A percentile compares a stretch with the other conserved stretches of the same genome.
phyloP scores from a whole-genome alignment of 805 yeast species.

The Lipomyces sp. region DNA sequence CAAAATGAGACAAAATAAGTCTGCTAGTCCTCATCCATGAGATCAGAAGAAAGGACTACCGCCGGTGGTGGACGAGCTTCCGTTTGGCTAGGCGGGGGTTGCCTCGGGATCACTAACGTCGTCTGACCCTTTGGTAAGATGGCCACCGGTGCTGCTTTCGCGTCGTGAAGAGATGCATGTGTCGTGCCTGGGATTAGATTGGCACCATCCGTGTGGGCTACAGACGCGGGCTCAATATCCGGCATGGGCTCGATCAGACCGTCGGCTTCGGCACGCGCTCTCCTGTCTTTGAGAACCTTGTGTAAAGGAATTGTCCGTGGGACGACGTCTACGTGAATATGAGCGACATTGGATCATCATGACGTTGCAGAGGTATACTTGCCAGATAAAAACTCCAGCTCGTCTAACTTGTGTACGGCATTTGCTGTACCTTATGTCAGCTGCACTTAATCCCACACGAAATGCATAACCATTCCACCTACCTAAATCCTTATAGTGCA shows the following conservation, averaged over 20 bases:
- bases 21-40: slow-evolving; percentile 1
- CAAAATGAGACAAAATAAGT: not conserved
- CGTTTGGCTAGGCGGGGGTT: not conserved
- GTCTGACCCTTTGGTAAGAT: slow-evolving; percentile 22
- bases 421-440: slow-evolving; percentile 23
- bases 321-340: slow-evolving; percentile 28
- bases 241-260: slow-evolving; percentile 6
- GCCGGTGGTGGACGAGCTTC: not conserved
- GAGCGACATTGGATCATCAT: not conserved
- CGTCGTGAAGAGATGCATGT: not conserved
- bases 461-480: slow-evolving; percentile 1
- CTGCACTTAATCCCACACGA: not conserved
- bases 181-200: not conserved
- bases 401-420: slow-evolving; percentile 37
- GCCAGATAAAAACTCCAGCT: slow-evolving; percentile 37
- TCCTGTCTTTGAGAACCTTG: slow-evolving; percentile 32
- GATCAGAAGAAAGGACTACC: not conserved
- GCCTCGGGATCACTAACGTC: slow-evolving; percentile 9
- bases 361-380: slow-evolving; percentile 1
- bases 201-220: not conserved
- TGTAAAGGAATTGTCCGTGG: slow-evolving; percentile 35
- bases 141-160: not conserved
- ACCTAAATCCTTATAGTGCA: slow-evolving; percentile 39
- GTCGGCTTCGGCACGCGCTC: slow-evolving; percentile 1
- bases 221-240: not conserved